phyloP scores from a whole-genome alignment of 2,329 filamentous ascomycete species.

The Paecilomyces sp. region DNA sequence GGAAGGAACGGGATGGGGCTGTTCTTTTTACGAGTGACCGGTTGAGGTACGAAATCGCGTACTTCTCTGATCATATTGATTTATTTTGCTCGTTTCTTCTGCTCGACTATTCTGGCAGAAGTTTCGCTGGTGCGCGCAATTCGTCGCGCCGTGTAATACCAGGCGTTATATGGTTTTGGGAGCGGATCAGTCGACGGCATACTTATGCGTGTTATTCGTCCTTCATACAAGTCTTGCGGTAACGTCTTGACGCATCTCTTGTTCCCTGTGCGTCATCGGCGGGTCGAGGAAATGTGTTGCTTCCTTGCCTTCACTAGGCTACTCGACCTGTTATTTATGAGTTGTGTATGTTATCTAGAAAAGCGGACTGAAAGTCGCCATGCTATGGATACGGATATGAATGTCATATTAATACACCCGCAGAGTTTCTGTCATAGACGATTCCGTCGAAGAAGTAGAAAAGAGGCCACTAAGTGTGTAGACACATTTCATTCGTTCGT shows the following conservation, averaged over 20 bases:
- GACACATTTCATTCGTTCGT: neutral
- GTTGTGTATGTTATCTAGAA: neutral
- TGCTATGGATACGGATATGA: neutral
- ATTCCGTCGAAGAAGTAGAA: neutral
- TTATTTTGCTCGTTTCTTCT: neutral
- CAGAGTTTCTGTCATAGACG: neutral
- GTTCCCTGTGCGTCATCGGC: neutral
- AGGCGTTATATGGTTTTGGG: neutral
- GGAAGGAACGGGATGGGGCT: neutral
- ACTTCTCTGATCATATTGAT: neutral
- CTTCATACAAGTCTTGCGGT: neutral
- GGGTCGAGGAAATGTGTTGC: neutral
- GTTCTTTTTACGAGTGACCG: neutral
- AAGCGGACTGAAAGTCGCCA: neutral
- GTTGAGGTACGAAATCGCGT: neutral
- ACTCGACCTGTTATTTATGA: neutral
- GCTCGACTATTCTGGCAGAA: neutral
- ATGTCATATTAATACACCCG: neutral
- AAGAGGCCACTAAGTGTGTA: neutral
- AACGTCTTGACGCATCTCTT: neutral
- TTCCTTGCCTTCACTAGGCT: neutral
- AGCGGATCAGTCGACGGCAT: neutral
- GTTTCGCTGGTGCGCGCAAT: neutral
- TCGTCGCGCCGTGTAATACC: neutral
- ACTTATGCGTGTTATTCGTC: neutral